Percentiles rank a stretch among this genome's conserved stretches.
These are phyloP conservation scores for Triangularia setosa DNA, from an alignment of 2,329 filamentous ascomycete genomes.

Conservation along the genomic window DNA sequence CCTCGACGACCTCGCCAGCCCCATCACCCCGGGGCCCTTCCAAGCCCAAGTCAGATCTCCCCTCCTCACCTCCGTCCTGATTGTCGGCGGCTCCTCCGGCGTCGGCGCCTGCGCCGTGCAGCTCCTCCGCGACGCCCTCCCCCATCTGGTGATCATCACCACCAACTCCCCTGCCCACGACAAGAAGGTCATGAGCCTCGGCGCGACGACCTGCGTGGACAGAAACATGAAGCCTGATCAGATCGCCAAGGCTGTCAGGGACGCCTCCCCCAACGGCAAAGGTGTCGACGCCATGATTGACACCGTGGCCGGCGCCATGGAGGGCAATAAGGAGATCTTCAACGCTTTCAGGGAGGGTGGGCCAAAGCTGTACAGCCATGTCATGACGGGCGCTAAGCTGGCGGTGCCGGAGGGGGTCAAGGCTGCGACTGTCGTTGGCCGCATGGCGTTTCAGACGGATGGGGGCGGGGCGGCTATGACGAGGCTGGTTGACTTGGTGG, in stretches of 20 bases:
- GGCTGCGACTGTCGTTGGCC: slow-evolving; percentile 23
- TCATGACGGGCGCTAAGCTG: slow-evolving; percentile 28
- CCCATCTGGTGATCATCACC: slow-evolving; percentile 28
- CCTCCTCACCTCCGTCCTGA: slow-evolving; percentile 28
- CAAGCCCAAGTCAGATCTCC: neutral
- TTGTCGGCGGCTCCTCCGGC: slow-evolving; percentile 34
- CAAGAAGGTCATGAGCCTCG: slow-evolving; percentile 16
- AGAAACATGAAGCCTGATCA: neutral
- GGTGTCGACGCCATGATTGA: slow-evolving; percentile 36
- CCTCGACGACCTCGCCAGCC: slow-evolving; percentile 4
- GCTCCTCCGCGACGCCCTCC: slow-evolving; percentile 32
- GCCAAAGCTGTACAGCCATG: slow-evolving; percentile 29
- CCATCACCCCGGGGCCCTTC: neutral
- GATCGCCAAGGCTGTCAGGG: slow-evolving; percentile 11
- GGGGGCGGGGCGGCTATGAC: slow-evolving; percentile 25
- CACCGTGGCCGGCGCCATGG: slow-evolving; percentile 28
- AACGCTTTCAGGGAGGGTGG: slow-evolving; percentile 27
- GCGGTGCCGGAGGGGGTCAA: slow-evolving; percentile 28
- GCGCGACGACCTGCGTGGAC: slow-evolving; percentile 21
- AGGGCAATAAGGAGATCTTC: slow-evolving; percentile 25
- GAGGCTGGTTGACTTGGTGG: slow-evolving; percentile 25
- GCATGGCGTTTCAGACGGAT: slow-evolving; percentile 23
- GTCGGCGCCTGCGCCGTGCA: slow-evolving; percentile 33
- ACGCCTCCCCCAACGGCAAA: slow-evolving; percentile 20
- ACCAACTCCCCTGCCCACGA: slow-evolving; percentile 32